Conservation (phyloP, 2,329 filamentous ascomycete species). For the Arthrobotrys entomopaga region DNA sequence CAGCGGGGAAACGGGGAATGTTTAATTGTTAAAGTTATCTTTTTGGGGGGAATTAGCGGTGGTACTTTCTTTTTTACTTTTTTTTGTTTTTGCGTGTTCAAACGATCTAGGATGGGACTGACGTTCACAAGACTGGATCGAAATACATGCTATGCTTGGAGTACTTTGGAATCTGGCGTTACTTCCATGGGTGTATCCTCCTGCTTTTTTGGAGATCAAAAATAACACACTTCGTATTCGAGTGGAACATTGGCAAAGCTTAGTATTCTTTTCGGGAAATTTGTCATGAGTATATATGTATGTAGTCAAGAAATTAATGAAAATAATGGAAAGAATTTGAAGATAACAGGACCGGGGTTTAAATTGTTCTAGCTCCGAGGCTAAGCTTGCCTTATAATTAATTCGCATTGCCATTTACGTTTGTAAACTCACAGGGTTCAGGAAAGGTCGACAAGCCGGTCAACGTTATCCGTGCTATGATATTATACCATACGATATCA, state of each 20-base stretch:
- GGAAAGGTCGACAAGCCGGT: too few species aligned
- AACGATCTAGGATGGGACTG: too few species aligned
- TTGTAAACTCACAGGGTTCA: too few species aligned
- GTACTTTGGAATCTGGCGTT: too few species aligned
- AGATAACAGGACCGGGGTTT: neutral
- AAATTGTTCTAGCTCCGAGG: too few species aligned
- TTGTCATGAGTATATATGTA: conserved; percentile 28
- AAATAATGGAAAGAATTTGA: conserved; percentile 21
- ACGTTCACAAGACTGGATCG: too few species aligned
- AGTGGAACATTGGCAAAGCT: too few species aligned
- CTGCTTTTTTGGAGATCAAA: neutral
- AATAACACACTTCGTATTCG: too few species aligned
- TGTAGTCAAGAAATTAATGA: conserved; percentile 31
- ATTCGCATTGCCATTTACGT: too few species aligned
- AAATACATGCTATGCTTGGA: too few species aligned
- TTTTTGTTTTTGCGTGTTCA: neutral
- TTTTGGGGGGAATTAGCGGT: neutral
- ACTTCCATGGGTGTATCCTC: neutral
- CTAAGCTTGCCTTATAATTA: too few species aligned
- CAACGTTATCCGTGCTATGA: too few species aligned
- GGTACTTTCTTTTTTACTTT: neutral
- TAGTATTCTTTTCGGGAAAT: neutral
- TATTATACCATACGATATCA: neutral
- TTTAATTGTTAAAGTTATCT: neutral
- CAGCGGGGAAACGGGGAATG: neutral